Evolutionary conservation across 345 rosid species (phyloP).

Genomic region (Crucihimalaya himalaica): DNA sequence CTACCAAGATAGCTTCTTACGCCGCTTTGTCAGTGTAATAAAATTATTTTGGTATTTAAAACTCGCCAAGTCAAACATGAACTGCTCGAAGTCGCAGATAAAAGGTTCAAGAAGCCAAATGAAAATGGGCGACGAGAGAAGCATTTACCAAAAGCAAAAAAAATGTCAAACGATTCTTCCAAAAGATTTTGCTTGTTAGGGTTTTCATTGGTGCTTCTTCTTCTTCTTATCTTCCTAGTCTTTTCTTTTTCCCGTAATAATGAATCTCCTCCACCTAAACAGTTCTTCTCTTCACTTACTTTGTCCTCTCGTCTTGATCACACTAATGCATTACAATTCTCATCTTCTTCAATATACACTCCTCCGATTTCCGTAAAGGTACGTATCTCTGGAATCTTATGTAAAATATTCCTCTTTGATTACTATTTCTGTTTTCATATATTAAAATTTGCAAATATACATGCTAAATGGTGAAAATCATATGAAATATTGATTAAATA

Average conservation of each 20-base stretch:
- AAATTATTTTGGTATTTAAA: not conserved
- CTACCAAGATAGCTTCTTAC: not conserved
- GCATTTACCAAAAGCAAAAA: not conserved
- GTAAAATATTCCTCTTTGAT: not conserved
- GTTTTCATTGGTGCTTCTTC: constrained; percentile 28
- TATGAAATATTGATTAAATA: not conserved
- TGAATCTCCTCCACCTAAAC: constrained; percentile 22
- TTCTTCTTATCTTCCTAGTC: constrained; percentile 32
- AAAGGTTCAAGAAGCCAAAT: constrained; percentile 10
- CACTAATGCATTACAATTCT: constrained; percentile 9
- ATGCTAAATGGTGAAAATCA: not conserved
- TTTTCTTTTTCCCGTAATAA: constrained; percentile 5
- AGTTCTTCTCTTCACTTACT: constrained; percentile 31
- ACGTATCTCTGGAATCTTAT: not conserved
- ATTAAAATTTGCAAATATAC: not conserved
- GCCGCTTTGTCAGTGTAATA: not conserved
- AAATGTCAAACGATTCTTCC: not conserved
- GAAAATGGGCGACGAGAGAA: not conserved
- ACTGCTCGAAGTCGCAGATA: constrained; percentile 10
- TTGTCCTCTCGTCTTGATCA: constrained; percentile 7
- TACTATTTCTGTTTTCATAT: not conserved
- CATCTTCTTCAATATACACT: constrained; percentile 19
- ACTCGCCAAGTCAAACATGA: constrained; percentile 26
- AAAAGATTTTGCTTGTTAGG: constrained; percentile 16
- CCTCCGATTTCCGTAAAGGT: constrained; percentile 29